phyloP scores from a whole-genome alignment of 768 basidiomycete species.

The Cystobasidium ongulense region DNA sequence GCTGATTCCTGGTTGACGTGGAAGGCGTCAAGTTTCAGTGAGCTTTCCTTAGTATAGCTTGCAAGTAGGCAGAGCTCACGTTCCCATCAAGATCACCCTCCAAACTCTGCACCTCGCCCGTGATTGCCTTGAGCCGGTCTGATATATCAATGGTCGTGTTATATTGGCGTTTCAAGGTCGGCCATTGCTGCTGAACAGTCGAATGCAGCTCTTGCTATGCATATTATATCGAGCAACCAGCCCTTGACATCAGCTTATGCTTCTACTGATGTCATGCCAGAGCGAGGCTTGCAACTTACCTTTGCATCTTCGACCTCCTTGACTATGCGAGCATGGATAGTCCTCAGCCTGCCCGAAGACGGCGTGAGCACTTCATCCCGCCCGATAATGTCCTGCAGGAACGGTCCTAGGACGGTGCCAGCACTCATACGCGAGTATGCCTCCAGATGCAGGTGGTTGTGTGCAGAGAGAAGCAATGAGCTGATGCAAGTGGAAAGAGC shows the following conservation, averaged over 20 bases:
- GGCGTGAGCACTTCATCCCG: background rate
- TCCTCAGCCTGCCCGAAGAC: background rate
- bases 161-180: background rate
- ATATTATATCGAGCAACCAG: background rate
- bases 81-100: background rate
- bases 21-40: background rate
- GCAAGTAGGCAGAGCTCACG: background rate
- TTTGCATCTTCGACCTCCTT: slow-evolving; percentile 10
- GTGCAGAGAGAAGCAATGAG: no score
- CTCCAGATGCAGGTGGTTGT: background rate
- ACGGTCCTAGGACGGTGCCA: background rate
- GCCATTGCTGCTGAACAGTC: slow-evolving; percentile 24
- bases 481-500: no score
- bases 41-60: no score
- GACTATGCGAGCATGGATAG: slow-evolving; percentile 6
- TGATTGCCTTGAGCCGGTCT: background rate
- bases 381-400: slow-evolving; percentile 22
- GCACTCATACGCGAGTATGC: background rate
- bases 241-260: background rate
- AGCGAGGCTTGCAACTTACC: background rate
- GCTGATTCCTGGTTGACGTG: background rate
- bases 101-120: background rate
- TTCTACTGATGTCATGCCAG: background rate
- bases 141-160: slow-evolving; percentile 1
- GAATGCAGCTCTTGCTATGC: slow-evolving; percentile 9